These are phyloP conservation scores for Cardiospermum halicacabum DNA, from an alignment of 345 rosid species.

Conservation along the genomic window DNA sequence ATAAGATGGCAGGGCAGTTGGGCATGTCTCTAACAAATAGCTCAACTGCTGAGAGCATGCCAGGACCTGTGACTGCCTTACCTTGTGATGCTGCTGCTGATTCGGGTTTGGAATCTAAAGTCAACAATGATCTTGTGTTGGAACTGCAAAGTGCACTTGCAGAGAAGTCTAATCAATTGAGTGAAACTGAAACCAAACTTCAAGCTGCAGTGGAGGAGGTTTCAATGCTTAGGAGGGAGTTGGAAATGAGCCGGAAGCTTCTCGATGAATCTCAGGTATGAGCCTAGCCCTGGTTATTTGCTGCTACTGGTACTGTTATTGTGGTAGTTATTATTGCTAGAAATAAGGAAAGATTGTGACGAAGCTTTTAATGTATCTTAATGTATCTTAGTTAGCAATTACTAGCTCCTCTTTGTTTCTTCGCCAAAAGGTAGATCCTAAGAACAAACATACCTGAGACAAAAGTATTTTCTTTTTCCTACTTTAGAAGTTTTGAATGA, in stretches of 20 bases:
- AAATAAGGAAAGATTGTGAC: not conserved
- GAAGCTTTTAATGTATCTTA: not conserved
- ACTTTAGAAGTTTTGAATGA: not conserved
- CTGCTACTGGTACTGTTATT: not conserved
- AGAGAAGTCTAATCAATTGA: conserved; percentile 54
- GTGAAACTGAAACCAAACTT: conserved; percentile 64
- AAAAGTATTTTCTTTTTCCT: not conserved
- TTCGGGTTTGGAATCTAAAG: conserved; percentile 35
- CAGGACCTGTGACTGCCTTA: conserved; percentile 35
- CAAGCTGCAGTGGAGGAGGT: conserved; percentile 71
- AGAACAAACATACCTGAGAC: not conserved
- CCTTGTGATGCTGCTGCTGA: conserved; percentile 40
- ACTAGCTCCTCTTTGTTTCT: not conserved
- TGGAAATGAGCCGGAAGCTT: conserved; percentile 72
- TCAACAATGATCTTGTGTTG: conserved; percentile 32
- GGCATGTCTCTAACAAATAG: conserved; percentile 74
- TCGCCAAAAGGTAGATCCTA: not conserved
- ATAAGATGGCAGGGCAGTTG: conserved; percentile 47
- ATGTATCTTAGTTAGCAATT: not conserved
- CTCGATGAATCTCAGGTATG: conserved; percentile 97
- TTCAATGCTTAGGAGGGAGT: conserved; percentile 54
- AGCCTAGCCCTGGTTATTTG: no score
- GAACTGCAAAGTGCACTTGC: conserved; percentile 55
- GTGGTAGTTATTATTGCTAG: not conserved
- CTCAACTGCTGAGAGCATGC: conserved; percentile 86